Base-by-base conservation (phyloP, 1,284 basidiomycete species). In the Amylostereum chailletii region DNA sequence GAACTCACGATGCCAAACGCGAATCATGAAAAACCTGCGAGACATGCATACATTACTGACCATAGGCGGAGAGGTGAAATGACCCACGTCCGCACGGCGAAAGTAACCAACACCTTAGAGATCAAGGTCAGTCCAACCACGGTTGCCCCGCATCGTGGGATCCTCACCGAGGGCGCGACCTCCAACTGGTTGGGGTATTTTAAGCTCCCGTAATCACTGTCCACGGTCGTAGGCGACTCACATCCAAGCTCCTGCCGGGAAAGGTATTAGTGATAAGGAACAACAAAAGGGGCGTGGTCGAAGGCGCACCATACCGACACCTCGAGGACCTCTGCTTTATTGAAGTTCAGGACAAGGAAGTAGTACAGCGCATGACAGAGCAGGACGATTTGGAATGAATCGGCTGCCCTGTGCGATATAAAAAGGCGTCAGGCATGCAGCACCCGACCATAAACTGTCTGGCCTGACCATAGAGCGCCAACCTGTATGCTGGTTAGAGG, bases 1-100 rank as follows among this genome's bases (percentile, higher is more conserved):
- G 3, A 8, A 19, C 52, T 51, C 19, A 53, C 52, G 41, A 33
- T 53, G 46, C 52, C 52, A 53, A 10, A 53, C 9, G 9, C 52
- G 52, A 34, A 42, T 39, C 31, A 46, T 45, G 42, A 53, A 51
- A 34, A 53, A 53, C 29, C 49, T 48, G 30, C 30, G 33, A 40
- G 26, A 2, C 8, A 34, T 30, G 6, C n/a, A 19, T 44, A 29
- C 42, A 29, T 19, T 29, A 30, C 43, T 34, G 33, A 5, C 10
- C 34, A 10, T 11, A 11, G 10, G 34, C 7, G 19, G 19, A 27
- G 6, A 9, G 6, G 27, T 31, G 6, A 19, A 30, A 2, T 31
- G 5, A 34, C 47, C 9, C 11, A 52, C 51, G 37, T 50, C 27
- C 46, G 52, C 34, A 53, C 49, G n/a, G 45, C 34, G 33, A 51